Evolutionary conservation across 164 flowering plant species (phyloP), one percentile per base, ranked within the genome.

Genomic region (Taxillus chinensis): DNA sequence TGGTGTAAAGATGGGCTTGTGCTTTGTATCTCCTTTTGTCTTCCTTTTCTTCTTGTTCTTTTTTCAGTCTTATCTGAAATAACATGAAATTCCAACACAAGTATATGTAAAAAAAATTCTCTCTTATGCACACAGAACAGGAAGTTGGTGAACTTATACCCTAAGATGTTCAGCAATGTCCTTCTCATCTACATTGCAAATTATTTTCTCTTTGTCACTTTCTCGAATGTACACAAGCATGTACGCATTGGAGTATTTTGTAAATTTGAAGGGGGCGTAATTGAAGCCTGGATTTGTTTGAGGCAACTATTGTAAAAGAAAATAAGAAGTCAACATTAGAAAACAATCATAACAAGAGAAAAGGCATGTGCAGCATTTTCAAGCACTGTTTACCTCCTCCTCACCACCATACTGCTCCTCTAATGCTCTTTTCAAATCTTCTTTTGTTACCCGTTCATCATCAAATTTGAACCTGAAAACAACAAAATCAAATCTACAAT

Each of bases 331-430:
- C 17, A 5, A 58, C 11, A 56, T 12, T 15, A 55, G 38, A 13
- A 7, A 15, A 64, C 43, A 45, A 16, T 3, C 12, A 45, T 41
- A 41, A 7, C n/a, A 3, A 57, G 41, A 57, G 11, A 37, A 57
- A 4, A 13, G 37, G 4, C 15, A 66, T 52, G 9, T 50, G 51
- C 2, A 27, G 7, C 13, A 43, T 38, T n/a, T 38, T 63, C 63
- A 45, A 15, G 39, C 5, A 48, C 72, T 27, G 27, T 27, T 27
- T 69, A 83, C 91, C 95, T 88, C 95, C 68, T 88, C 95, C 66
- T 88, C 95, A 56, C 95, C 95, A 74, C 95, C 95, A 77, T 88
- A 86, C 62, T 86, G 95, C 74, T 90, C 97, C 66, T 90, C 97
- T 42, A 84, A 71, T 39, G 89, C 90, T 66, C 89, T 78, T 73